These are phyloP conservation scores for Austropuccinia psidii DNA, from an alignment of 1,284 basidiomycete species.

Conservation along the genomic window DNA sequence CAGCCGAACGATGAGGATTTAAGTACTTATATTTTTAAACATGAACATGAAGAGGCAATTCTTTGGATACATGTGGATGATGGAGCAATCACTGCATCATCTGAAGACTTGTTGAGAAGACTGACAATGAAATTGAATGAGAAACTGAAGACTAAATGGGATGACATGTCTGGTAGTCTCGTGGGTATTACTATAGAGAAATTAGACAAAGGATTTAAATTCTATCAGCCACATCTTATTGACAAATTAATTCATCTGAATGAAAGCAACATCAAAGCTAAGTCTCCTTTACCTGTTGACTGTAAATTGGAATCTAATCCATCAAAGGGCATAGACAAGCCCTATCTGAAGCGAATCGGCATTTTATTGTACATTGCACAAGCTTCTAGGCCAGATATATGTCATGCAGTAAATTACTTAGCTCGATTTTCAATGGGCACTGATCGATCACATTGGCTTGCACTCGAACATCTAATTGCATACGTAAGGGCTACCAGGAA, in stretches of 20 bases:
- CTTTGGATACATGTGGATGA: conserved; percentile 10
- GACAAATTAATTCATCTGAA: not conserved
- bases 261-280: too few relatives aligned
- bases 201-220: not conserved
- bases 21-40: not conserved
- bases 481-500: not conserved
- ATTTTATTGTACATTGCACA: too few relatives aligned
- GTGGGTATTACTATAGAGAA: not conserved
- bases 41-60: too few relatives aligned
- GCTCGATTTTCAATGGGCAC: not conserved
- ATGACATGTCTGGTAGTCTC: not conserved
- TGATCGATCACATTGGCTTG: not conserved
- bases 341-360: too few relatives aligned
- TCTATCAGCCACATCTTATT: not conserved
- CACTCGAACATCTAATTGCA: not conserved
- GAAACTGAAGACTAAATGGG: not conserved
- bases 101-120: not conserved
- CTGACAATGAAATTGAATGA: not conserved
- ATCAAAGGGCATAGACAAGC: too few relatives aligned
- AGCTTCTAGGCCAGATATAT: not conserved
- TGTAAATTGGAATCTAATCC: too few relatives aligned
- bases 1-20: not conserved
- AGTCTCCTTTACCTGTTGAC: not conserved
- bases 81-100: not conserved
- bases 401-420: not conserved